Evolutionary conservation across 352 stramenopile genomes (phyloP).

Genomic region (Phytophthora constricta): DNA sequence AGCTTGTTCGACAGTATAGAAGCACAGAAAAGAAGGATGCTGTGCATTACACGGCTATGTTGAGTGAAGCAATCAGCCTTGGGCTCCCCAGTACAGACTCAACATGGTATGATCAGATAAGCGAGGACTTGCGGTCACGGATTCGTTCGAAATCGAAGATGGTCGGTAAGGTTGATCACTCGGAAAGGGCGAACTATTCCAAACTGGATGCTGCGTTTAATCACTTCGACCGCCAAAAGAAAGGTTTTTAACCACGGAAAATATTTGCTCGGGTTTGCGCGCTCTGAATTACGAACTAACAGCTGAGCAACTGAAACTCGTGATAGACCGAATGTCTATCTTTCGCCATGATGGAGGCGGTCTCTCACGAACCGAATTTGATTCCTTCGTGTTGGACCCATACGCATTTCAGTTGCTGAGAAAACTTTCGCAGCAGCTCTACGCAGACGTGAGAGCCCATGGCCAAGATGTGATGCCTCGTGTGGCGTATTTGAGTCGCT

Average conservation of each 20-base stretch:
- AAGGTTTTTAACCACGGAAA: slow-evolving; percentile 50
- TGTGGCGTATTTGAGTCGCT: slow-evolving; percentile 57
- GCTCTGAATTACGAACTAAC: slow-evolving; percentile 55
- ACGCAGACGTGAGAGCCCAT: slow-evolving; percentile 20
- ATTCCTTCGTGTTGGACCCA: slow-evolving; percentile 77
- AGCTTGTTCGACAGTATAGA: slow-evolving; percentile 67
- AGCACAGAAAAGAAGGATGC: slow-evolving; percentile 28
- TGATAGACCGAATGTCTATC: slow-evolving; percentile 50
- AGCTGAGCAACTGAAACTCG: slow-evolving; percentile 37
- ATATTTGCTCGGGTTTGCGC: slow-evolving; percentile 44
- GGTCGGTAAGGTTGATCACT: slow-evolving; percentile 38
- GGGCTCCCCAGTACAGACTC: slow-evolving; percentile 9
- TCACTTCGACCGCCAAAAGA: slow-evolving; percentile 68
- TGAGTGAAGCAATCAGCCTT: slow-evolving; percentile 26
- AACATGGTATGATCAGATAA: slow-evolving; percentile 33
- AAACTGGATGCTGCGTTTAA: slow-evolving; percentile 59
- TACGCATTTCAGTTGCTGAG: slow-evolving; percentile 41
- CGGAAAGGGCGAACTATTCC: slow-evolving; percentile 30
- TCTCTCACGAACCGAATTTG: slow-evolving; percentile 80
- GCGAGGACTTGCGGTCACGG: slow-evolving; percentile 51
- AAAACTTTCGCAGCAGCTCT: slow-evolving; percentile 44
- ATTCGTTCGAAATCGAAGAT: slow-evolving; percentile 48
- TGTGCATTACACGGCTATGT: slow-evolving; percentile 49
- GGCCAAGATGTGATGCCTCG: slow-evolving; percentile 35
- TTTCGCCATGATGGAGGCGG: slow-evolving; percentile 47